Conservation (phyloP, 345 rosid genomes). For the Brassica nigra region DNA sequence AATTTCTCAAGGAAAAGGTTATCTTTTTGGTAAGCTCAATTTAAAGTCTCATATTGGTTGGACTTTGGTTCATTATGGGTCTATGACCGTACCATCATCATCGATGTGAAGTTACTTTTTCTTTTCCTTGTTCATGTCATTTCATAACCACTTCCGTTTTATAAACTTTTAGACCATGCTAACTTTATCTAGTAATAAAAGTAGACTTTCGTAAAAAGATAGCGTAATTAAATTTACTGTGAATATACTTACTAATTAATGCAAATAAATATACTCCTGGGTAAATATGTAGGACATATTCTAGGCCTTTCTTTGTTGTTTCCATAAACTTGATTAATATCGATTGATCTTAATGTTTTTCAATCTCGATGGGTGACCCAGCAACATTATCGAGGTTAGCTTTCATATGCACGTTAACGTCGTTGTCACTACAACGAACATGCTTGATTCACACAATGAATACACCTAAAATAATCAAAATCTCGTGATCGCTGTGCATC, state of each 20-base stretch:
- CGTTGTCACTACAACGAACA: slow-evolving; percentile 11
- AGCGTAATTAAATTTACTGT: background rate
- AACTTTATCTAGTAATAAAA: background rate
- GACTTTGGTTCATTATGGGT: slow-evolving; percentile 19
- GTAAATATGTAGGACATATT: background rate
- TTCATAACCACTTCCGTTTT: background rate
- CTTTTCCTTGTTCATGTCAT: background rate
- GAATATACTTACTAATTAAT: background rate
- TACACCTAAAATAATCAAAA: background rate
- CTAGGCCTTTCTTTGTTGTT: background rate
- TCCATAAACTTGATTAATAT: background rate
- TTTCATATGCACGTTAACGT: slow-evolving; percentile 7
- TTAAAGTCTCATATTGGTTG: slow-evolving; percentile 35
- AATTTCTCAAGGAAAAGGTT: slow-evolving; percentile 15
- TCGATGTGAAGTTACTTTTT: slow-evolving; percentile 7
- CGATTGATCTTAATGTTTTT: background rate
- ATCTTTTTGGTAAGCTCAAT: slow-evolving; percentile 38
- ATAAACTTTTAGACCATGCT: background rate
- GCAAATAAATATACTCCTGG: background rate
- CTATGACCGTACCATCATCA: slow-evolving; percentile 17
- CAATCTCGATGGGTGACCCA: background rate
- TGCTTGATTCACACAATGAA: slow-evolving; percentile 17
- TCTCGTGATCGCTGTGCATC: slow-evolving; percentile 3
- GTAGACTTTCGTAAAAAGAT: background rate
- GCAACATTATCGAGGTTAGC: background rate